Evolutionary conservation across 768 basidiomycete species (phyloP).

Genomic region (Serpula lacrymans): DNA sequence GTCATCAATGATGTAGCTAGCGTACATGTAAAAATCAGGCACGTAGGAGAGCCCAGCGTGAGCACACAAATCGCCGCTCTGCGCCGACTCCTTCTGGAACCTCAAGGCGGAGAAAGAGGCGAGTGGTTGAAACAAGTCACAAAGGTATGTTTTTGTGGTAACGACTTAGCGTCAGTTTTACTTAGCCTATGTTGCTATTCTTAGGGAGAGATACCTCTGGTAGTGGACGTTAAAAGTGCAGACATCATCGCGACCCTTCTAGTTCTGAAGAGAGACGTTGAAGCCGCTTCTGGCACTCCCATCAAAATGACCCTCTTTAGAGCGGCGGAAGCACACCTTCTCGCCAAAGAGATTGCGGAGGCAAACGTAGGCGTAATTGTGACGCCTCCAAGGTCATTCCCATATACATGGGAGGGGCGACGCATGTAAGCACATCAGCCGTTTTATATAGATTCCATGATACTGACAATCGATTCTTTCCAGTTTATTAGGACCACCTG

Average conservation of each 20-base stretch:
- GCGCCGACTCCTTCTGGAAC: slow-evolving; percentile 45
- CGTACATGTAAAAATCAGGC: slow-evolving; percentile 55
- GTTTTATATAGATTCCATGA: neutral
- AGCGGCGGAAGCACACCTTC: slow-evolving; percentile 50
- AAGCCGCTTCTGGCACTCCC: slow-evolving; percentile 34
- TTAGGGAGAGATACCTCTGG: slow-evolving; percentile 56
- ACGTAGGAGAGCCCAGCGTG: slow-evolving; percentile 47
- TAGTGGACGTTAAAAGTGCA: slow-evolving; percentile 45
- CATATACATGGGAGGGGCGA: slow-evolving; percentile 55
- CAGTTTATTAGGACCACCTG: slow-evolving; percentile 35
- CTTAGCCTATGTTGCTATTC: neutral
- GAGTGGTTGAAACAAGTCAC: too few species aligned
- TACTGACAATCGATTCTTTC: neutral
- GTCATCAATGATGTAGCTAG: slow-evolving; percentile 57
- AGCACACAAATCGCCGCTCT: slow-evolving; percentile 68
- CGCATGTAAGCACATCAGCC: slow-evolving; percentile 46
- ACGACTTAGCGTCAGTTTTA: neutral
- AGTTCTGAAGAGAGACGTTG: slow-evolving; percentile 60
- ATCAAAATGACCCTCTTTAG: slow-evolving; percentile 49
- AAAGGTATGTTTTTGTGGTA: neutral
- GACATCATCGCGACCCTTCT: slow-evolving; percentile 64
- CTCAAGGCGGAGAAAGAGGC: slow-evolving; percentile 37
- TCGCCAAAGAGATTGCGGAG: slow-evolving; percentile 58
- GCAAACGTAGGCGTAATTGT: slow-evolving; percentile 67
- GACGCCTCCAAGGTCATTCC: slow-evolving; percentile 54